Evolutionary conservation across 2,329 filamentous ascomycete genomes (phyloP), one percentile per base, ranked within the genome.

Genomic region (Scedosporium apiospermum): DNA sequence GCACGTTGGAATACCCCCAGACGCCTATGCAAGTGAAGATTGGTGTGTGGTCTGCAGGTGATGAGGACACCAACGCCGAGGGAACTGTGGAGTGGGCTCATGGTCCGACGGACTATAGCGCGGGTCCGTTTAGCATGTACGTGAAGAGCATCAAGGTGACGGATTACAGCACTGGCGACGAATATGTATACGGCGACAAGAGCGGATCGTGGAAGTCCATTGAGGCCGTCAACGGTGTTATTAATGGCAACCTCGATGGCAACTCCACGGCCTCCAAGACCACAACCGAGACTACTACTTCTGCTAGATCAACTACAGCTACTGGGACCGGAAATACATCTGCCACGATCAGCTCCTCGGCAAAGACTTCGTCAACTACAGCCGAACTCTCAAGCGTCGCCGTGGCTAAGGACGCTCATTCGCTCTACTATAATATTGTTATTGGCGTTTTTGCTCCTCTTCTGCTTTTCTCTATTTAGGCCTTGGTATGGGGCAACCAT

Each of bases 71-170:
- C 49, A 72, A 87, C 69, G 72, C 81, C 51, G 51, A 80, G 58
- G 78, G 82, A 10, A 88, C 85, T 1, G 83, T 88, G 60, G 76
- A 85, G 63, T 91, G 88, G 88, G 88, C 88, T 63, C 88, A 88
- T 62, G 88, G 88, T 63, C 69, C 77, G 60, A 90, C 88, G 55
- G 80, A 91, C 71, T 93, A 87, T 72, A 71, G 72, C 58, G 69
- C 82, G 27, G 86, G 78, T 0, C 90, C 90, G 0, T 93, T 84
- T 76, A 86, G 80, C 68, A 93, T 93, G 89, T 85, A 83, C 64
- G 82, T 93, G 66, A 83, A 89, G 78, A 84, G 80, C 30, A 77
- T 77, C 10, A 71, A 70, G 16, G 72, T 85, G 2, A 75, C 85
- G 62, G 84, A 87, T 67, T 84, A 83, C 74, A 83, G 82, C 69